Percentiles rank a stretch among this genome's conserved stretches.
Evolutionary conservation across 345 rosid genomes (phyloP).

Genomic region (Murraya koenigii): DNA sequence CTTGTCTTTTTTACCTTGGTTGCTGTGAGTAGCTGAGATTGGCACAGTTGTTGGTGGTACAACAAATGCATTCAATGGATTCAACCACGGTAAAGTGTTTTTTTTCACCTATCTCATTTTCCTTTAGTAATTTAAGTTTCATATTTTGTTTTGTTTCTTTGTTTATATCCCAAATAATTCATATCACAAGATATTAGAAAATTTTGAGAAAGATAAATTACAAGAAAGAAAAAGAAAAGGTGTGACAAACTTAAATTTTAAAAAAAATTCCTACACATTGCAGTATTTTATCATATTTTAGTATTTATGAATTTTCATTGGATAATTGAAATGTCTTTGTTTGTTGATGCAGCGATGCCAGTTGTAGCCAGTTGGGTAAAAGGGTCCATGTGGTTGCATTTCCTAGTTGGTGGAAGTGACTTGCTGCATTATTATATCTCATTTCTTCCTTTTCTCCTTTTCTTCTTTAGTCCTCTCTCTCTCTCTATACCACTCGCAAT

Average conservation of each 20-base stretch:
- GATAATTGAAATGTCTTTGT: neutral
- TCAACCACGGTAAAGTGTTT: constrained; percentile 38
- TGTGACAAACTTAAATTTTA: no score
- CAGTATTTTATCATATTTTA: neutral
- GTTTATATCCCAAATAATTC: neutral
- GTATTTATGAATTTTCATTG: neutral
- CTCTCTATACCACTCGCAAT: no score
- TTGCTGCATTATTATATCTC: neutral
- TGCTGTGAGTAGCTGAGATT: no score
- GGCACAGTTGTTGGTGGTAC: no score
- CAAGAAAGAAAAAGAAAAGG: neutral
- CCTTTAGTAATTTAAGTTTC: neutral
- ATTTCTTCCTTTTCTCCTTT: neutral
- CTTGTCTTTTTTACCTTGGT: no score
- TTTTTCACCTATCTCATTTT: no score
- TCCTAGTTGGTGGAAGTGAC: constrained; percentile 82
- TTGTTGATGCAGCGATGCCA: constrained; percentile 67
- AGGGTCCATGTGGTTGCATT: constrained; percentile 98
- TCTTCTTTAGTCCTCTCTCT: no score
- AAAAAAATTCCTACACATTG: neutral
- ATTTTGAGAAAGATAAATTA: neutral
- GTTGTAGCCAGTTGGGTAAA: constrained; percentile 66
- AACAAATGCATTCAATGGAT: no score
- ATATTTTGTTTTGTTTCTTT: neutral
- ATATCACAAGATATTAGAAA: neutral